Base-by-base conservation (phyloP, 441 rosid genomes). In the Codiaeum variegatum region DNA sequence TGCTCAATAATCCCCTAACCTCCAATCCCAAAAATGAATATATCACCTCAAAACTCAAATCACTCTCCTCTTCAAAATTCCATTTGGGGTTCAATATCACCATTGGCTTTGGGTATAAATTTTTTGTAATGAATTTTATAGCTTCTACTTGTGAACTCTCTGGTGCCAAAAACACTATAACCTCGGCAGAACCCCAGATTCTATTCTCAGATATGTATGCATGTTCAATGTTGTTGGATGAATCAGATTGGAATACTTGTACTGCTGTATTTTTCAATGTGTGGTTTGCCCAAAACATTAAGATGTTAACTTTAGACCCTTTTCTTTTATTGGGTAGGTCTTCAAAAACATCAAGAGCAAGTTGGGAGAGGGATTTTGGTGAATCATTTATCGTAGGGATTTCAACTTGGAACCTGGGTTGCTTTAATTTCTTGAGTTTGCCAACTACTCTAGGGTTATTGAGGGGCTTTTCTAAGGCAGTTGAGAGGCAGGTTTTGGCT, bases 1-100 rank as follows among this genome's bases (percentile, higher is more conserved):
- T 90, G 70, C 92, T 90, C 83, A 92, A 51, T 75, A 94, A 46
- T 2, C 92, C 97, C 74, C 73, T 78, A 59, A 94, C 95, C 76
- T 90, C 97, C 67, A 92, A 79, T 10, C 97, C 97, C 75, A 81
- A 75, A 58, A 90, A 88, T 59, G 97, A 91, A 69, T 92, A 90
- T 16, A 94, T 84, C 85, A 90, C 95, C 46, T 88, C 95, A 75
- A 90, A 92, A 3, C 90, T 88, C 66, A 90, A 85, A 23, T 72
- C 77, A n/a, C 67, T 84, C 81, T 86, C 88, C 68, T 87, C 93
- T 49, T 87, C 94, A 77, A 81, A 84, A 29, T 79, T 81, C 96
- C 97, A 88, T 78, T 77, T 86, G 32, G 97, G 94, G 56, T 91
- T 94, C 71, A 92, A 84, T 65, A 88, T 84, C 78, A 89, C 91